Percentiles rank a stretch among this genome's conserved stretches.
Conservation (phyloP, 371 early-diverging fungal genomes). For the Mortierella sp. region DNA sequence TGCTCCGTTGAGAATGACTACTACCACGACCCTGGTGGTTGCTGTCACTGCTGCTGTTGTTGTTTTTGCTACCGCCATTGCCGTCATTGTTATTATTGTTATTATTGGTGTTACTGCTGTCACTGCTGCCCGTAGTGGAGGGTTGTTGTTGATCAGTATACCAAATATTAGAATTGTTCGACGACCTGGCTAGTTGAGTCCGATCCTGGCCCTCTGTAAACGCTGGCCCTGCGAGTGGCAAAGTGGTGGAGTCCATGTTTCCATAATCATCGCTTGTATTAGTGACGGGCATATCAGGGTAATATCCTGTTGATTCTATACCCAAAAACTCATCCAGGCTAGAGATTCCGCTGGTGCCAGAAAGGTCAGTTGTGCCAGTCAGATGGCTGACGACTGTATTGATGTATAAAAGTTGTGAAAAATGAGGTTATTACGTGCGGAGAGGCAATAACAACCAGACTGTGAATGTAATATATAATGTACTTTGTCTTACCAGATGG, state of each 20-base stretch:
- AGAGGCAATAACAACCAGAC: neutral
- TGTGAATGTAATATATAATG: neutral
- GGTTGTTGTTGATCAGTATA: slow-evolving; percentile 35
- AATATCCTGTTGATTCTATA: slow-evolving; percentile 28
- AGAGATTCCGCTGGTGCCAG: slow-evolving; percentile 20
- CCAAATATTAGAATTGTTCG: slow-evolving; percentile 32
- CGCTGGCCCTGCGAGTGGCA: slow-evolving; percentile 15
- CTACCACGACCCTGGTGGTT: neutral
- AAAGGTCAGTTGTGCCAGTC: slow-evolving; percentile 26
- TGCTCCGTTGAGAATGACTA: slow-evolving; percentile 7
- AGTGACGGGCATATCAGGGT: slow-evolving; percentile 11
- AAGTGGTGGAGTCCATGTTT: slow-evolving; percentile 22
- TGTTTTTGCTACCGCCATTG: neutral
- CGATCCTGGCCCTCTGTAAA: slow-evolving; percentile 4
- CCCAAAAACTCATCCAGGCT: slow-evolving; percentile 32
- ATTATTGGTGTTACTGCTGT: slow-evolving; percentile 9
- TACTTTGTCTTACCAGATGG: slow-evolving; percentile 32
- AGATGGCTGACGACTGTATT: slow-evolving; percentile 16
- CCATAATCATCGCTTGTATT: slow-evolving; percentile 23
- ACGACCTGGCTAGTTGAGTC: slow-evolving; percentile 4
- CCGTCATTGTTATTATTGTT: neutral
- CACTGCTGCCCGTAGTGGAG: slow-evolving; percentile 14
- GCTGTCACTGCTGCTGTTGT: neutral
- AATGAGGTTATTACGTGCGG: slow-evolving; percentile 12
- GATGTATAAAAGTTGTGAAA: neutral